phyloP scores from a whole-genome alignment of 2,329 filamentous ascomycete species.

The Rhynchosporium secalis region DNA sequence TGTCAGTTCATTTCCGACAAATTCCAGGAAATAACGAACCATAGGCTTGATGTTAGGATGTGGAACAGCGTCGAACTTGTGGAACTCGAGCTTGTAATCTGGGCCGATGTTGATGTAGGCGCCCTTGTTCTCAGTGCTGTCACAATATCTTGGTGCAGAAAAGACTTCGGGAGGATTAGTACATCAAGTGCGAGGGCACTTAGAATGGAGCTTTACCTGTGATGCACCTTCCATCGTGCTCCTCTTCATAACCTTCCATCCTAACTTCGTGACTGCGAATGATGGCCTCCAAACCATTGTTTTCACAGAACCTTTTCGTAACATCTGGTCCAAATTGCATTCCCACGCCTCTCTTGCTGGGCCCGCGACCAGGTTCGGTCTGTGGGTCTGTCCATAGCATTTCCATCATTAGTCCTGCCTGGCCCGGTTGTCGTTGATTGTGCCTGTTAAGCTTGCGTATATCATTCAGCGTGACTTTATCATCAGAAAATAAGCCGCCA shows the following conservation, averaged over 20 bases:
- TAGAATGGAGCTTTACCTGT: constrained; percentile 58
- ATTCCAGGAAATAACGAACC: constrained; percentile 47
- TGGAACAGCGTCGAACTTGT: constrained; percentile 94
- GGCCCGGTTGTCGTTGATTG: constrained; percentile 87
- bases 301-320: constrained; percentile 94
- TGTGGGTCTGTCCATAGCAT: constrained; percentile 99
- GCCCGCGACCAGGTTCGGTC: constrained; percentile 77
- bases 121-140: constrained; percentile 96
- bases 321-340: constrained; percentile 96
- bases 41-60: constrained; percentile 96
- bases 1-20: constrained; percentile 20
- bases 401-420: constrained; percentile 98
- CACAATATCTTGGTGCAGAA: constrained; percentile 95
- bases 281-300: constrained; percentile 89
- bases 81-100: constrained; percentile 87
- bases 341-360: constrained; percentile 94
- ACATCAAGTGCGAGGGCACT: neutral
- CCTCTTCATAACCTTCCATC: constrained; percentile 99
- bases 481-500: constrained; percentile 93
- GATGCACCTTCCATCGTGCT: constrained; percentile 93
- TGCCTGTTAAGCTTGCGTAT: constrained; percentile 91
- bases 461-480: constrained; percentile 87
- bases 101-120: constrained; percentile 96
- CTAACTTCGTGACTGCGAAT: constrained; percentile 97
- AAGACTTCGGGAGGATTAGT: constrained; percentile 62